A percentile compares a stretch with the other conserved stretches of the same genome.
Conservation (phyloP, 2,329 filamentous ascomycete genomes). For the Allantophomopsis cytisporea region DNA sequence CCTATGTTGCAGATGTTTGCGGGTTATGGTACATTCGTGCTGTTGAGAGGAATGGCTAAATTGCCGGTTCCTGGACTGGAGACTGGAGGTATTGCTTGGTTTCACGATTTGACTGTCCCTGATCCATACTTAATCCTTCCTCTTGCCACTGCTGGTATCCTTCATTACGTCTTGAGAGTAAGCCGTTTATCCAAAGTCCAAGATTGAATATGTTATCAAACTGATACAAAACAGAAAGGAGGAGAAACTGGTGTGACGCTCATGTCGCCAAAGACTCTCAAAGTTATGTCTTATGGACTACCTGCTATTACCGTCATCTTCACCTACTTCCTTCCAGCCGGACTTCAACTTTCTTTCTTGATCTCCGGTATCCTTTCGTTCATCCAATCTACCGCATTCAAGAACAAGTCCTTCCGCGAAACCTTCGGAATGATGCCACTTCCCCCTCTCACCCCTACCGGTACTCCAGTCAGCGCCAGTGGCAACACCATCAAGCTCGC, state of each 20-base stretch:
- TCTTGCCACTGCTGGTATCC: slow-evolving; percentile 43
- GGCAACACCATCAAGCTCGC: not conserved
- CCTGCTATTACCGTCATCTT: slow-evolving; percentile 38
- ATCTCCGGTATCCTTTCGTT: slow-evolving; percentile 22
- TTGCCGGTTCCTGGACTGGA: slow-evolving; percentile 74
- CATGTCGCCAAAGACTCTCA: slow-evolving; percentile 19
- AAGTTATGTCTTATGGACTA: slow-evolving; percentile 29
- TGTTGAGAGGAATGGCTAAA: slow-evolving; percentile 58
- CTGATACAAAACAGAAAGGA: slow-evolving; percentile 21
- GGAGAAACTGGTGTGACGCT: slow-evolving; percentile 30
- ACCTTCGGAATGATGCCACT: slow-evolving; percentile 21
- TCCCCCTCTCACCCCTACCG: slow-evolving; percentile 2
- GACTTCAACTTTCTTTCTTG: slow-evolving; percentile 50
- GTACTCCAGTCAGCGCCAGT: not conserved
- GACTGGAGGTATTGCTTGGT: slow-evolving; percentile 61
- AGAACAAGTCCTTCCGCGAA: slow-evolving; percentile 22
- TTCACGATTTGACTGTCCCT: slow-evolving; percentile 57
- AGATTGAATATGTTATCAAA: not conserved
- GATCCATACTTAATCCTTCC: slow-evolving; percentile 77
- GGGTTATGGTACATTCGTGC: slow-evolving; percentile 68
- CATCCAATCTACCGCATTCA: slow-evolving; percentile 30
- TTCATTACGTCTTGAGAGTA: slow-evolving; percentile 23
- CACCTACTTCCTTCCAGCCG: slow-evolving; percentile 31
- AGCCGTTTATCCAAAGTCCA: slow-evolving; percentile 3
- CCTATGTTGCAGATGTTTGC: slow-evolving; percentile 55